Evolutionary conservation across 108 stramenopile species (phyloP), one percentile per base, ranked within the genome.

Genomic region (Cyclotella sp.): DNA sequence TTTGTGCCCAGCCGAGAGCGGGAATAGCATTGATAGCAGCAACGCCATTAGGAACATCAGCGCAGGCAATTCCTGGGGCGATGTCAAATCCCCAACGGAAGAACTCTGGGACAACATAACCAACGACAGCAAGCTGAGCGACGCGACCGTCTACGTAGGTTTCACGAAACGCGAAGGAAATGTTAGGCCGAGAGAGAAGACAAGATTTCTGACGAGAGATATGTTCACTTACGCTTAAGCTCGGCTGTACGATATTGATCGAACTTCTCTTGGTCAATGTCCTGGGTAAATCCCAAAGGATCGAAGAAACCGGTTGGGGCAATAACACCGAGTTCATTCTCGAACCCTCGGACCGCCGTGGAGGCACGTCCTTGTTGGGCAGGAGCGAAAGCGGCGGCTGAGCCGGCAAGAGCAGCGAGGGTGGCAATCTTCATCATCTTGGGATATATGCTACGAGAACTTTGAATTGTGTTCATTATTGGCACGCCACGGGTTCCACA

Each of bases 241-340:
- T 91, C 90, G 63, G 80, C 85, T 62, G 72, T 67, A 58, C 95
- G 95, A 66, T 91, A 89, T 67, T 91, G 81, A 61, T 88, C 87
- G 79, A 86, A 86, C 13, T 69, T 67, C 72, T 84, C 86, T 67
- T 84, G 86, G 47, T 85, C 81, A 77, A 86, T 86, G 45, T 79
- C 66, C 47, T 63, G 63, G 5, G 68, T 68, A 51, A 89, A 77
- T 27, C 89, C 89, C 30, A 89, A 78, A 29, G 89, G 89, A 83
- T 90, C 88, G 55, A 66, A 89, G 86, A 73, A 86, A 76, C 88
- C 88, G 43, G 82, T 62, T 47, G 88, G 88, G 43, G 84, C 67
- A 27, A 84, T 85, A 58, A 82, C 87, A 51, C 87, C 87, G 30
- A 84, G 79, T 58, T 86, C 83, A 47, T 71, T 68, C 75, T 86